Conservation (phyloP, 768 basidiomycete species). For the Suillus subalutaceus region DNA sequence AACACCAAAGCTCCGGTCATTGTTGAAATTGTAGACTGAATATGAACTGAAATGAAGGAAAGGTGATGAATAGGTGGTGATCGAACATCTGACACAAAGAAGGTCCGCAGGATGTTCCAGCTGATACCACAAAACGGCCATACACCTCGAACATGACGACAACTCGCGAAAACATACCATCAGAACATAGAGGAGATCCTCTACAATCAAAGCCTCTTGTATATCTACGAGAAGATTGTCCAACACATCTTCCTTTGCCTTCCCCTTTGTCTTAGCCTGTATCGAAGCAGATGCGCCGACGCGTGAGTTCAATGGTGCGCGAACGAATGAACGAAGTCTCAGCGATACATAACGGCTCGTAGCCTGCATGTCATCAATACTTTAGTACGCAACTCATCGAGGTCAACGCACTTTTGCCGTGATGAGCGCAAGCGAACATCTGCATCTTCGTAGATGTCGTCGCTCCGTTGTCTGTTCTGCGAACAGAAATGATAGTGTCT, state of each 20-base stretch:
- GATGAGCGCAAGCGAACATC: constrained; percentile 41
- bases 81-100: too few relatives aligned
- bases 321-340: constrained; percentile 78
- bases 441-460: constrained; percentile 53
- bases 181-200: too few relatives aligned
- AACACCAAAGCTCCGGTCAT: neutral
- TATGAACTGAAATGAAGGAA: neutral
- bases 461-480: constrained; percentile 59
- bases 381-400: constrained; percentile 9
- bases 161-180: too few relatives aligned
- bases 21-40: neutral
- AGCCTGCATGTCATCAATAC: constrained; percentile 34
- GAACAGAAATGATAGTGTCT: constrained; percentile 79
- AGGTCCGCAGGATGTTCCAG: too few relatives aligned
- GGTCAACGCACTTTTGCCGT: constrained; percentile 40
- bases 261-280: constrained; percentile 66
- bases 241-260: constrained; percentile 65
- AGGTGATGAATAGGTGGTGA: neutral
- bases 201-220: constrained; percentile 70
- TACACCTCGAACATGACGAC: too few relatives aligned
- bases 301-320: constrained; percentile 88
- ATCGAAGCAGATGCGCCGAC: constrained; percentile 52
- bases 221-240: constrained; percentile 79
- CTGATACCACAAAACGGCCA: too few relatives aligned
- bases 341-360: constrained; percentile 82